Conservation (phyloP, 768 basidiomycete species). For the Naganishia onofrii region DNA sequence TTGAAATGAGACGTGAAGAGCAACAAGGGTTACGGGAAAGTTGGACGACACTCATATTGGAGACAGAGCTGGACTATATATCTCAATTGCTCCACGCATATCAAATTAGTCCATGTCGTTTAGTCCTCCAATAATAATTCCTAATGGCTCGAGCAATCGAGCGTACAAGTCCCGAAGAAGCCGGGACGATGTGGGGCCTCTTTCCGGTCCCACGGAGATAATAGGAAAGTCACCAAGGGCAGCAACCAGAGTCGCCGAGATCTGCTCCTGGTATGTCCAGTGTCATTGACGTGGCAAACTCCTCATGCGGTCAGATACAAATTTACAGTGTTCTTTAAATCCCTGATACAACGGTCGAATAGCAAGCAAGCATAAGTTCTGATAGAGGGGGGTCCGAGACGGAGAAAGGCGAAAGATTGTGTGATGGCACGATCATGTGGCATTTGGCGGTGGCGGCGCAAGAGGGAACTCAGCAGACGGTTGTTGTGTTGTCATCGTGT, state of each 20-base stretch:
- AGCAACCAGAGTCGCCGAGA: no score
- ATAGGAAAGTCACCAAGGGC: background rate
- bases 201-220: background rate
- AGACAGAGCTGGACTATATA: background rate
- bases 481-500: background rate
- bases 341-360: background rate
- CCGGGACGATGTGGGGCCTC: background rate
- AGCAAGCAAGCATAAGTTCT: background rate
- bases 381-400: background rate
- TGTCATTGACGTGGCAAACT: background rate
- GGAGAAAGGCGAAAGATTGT: background rate
- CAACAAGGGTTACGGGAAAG: background rate
- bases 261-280: background rate
- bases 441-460: background rate
- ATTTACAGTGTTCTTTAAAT: background rate
- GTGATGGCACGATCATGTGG: background rate
- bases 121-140: background rate
- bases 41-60: background rate
- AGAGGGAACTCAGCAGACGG: background rate
- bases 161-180: conserved; percentile 1
- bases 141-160: background rate
- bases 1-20: background rate
- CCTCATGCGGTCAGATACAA: background rate
- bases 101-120: background rate
- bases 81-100: background rate